phyloP scores from a whole-genome alignment of 1,284 basidiomycete species.

The Chalciporus sp. region DNA sequence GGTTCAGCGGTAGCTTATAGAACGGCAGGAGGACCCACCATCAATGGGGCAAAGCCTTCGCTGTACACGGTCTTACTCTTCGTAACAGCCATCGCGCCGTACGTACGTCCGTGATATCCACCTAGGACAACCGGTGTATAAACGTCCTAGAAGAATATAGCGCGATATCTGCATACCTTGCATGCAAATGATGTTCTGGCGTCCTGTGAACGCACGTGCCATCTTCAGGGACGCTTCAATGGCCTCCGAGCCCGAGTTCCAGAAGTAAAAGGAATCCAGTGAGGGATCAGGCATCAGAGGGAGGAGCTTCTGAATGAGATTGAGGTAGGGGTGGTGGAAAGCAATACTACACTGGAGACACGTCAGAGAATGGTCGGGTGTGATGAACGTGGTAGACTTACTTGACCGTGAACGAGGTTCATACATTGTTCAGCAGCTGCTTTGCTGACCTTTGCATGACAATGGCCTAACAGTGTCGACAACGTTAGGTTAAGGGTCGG shows the following conservation, averaged over 20 bases:
- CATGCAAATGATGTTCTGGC: conserved; percentile 90
- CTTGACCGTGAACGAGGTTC: conserved; percentile 81
- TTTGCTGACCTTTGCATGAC: conserved; percentile 83
- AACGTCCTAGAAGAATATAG: neutral
- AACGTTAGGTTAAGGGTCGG: conserved; percentile 1
- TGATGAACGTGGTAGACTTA: conserved; percentile 20
- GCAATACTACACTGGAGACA: conserved; percentile 71
- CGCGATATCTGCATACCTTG: conserved; percentile 55
- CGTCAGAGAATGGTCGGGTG: conserved; percentile 3
- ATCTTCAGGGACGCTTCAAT: conserved; percentile 85
- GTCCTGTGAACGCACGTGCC: conserved; percentile 74
- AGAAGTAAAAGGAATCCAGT: conserved; percentile 93
- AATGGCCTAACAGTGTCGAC: conserved; percentile 62
- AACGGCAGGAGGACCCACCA: conserved; percentile 53
- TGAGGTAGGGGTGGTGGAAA: conserved; percentile 75
- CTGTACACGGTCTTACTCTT: conserved; percentile 91
- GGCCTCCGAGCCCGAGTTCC: conserved; percentile 94
- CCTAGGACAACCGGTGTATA: conserved; percentile 43
- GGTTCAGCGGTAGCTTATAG: neutral
- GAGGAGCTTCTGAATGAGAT: conserved; percentile 76
- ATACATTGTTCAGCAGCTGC: conserved; percentile 87
- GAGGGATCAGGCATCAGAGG: conserved; percentile 86
- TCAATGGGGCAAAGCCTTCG: conserved; percentile 76
- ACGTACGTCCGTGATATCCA: conserved; percentile 86
- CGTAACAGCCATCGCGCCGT: conserved; percentile 86